These are phyloP conservation scores for Xylaria multiplex DNA, from an alignment of 2,329 filamentous ascomycete genomes.

Conservation along the genomic window DNA sequence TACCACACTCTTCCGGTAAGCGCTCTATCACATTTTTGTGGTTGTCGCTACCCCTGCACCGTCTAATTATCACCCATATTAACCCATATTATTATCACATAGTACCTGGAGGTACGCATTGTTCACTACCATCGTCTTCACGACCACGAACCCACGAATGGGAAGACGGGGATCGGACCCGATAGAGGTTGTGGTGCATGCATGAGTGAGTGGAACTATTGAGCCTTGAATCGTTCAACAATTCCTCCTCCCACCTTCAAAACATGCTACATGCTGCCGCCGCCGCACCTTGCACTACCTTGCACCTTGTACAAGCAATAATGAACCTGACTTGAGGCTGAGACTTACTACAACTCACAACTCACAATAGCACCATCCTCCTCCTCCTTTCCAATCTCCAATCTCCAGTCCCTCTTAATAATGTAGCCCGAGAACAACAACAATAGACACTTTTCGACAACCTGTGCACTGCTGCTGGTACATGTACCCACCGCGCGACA, in stretches of 20 bases:
- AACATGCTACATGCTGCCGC: constrained; percentile 5
- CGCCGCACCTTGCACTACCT: too few relatives aligned
- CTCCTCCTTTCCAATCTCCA: not conserved
- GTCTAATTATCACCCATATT: too few relatives aligned
- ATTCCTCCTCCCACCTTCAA: not conserved
- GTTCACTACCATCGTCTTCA: too few relatives aligned
- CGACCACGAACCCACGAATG: not conserved
- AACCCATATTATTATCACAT: too few relatives aligned
- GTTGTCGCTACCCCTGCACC: too few relatives aligned
- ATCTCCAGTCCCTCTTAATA: not conserved
- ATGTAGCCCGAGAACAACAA: not conserved
- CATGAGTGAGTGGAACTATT: constrained; percentile 1
- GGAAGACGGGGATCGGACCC: not conserved
- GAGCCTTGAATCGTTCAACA: not conserved
- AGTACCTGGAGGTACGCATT: too few relatives aligned
- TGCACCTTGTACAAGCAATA: too few relatives aligned
- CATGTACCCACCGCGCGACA: too few relatives aligned
- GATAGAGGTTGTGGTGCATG: constrained; percentile 5
- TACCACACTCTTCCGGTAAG: too few relatives aligned
- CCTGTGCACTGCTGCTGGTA: too few relatives aligned
- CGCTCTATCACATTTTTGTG: too few relatives aligned
- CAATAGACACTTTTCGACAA: not conserved
- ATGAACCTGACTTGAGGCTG: constrained; percentile 15
- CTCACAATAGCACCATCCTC: not conserved
- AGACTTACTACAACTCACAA: constrained; percentile 4